Percentiles rank a stretch among this genome's conserved stretches.
Conservation (phyloP, 768 basidiomycete species). For the Pleurotus pulmonarius region DNA sequence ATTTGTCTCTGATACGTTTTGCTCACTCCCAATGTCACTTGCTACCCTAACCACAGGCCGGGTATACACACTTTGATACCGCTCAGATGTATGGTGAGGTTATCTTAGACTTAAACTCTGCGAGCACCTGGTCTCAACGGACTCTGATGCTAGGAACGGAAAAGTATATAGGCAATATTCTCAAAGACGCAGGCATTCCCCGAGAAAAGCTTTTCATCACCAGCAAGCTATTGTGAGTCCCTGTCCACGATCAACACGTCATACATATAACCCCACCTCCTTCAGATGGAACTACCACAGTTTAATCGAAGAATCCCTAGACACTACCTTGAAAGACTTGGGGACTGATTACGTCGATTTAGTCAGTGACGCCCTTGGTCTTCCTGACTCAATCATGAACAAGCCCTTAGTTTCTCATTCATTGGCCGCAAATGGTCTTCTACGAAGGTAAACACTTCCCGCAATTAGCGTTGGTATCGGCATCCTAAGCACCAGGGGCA, state of each 20-base stretch:
- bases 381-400: background rate
- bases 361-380: constrained; percentile 22
- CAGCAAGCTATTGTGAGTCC: constrained; percentile 41
- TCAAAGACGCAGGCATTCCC: constrained; percentile 44
- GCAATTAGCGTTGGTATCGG: background rate
- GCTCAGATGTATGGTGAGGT: constrained; percentile 28
- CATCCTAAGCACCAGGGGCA: too few relatives aligned
- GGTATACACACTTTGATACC: constrained; percentile 41
- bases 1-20: background rate
- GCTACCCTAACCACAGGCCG: constrained; percentile 21
- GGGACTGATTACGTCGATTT: constrained; percentile 47
- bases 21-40: background rate
- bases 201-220: constrained; percentile 47
- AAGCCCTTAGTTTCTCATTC: constrained; percentile 43
- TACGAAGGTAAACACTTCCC: constrained; percentile 22
- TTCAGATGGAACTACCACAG: constrained; percentile 33
- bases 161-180: constrained; percentile 35
- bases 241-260: background rate
- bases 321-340: constrained; percentile 34
- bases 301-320: constrained; percentile 35
- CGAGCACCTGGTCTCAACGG: background rate
- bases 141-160: constrained; percentile 29
- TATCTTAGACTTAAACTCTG: background rate
- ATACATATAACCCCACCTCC: too few relatives aligned
- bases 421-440: constrained; percentile 41